phyloP scores from a whole-genome alignment of 106 monocot species.

The Allium cepa region DNA sequence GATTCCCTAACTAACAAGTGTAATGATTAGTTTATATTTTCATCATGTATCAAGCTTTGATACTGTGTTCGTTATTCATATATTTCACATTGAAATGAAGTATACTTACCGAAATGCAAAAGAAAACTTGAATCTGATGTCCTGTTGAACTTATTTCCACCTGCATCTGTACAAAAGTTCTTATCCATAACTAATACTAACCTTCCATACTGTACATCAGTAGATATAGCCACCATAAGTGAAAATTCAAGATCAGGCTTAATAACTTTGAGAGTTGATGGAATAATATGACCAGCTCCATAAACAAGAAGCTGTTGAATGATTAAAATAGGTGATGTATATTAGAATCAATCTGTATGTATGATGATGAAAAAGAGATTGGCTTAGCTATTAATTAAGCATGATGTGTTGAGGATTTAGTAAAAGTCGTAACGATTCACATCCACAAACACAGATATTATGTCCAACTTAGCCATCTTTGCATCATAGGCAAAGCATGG shows the following conservation, averaged over 20 bases:
- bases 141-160: conserved; percentile 88
- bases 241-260: conserved; percentile 56
- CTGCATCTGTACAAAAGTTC: conserved; percentile 68
- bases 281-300: conserved; percentile 61
- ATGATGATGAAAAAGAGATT: background rate
- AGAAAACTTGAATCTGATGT: conserved; percentile 73
- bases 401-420: no score
- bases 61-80: no score
- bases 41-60: no score
- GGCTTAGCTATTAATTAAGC: no score
- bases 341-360: conserved; percentile 2
- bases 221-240: conserved; percentile 46
- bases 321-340: background rate
- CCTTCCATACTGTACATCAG: conserved; percentile 50
- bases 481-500: no score
- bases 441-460: no score
- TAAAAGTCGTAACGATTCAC: no score
- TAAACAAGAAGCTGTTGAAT: conserved; percentile 82
- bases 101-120: conserved; percentile 73
- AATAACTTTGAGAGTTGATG: conserved; percentile 65
- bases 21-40: no score
- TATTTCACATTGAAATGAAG: no score
- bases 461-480: no score
- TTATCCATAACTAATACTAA: conserved; percentile 80
- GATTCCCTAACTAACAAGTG: no score